These are phyloP conservation scores for Phytophthora colocasiae DNA, from an alignment of 352 stramenopile species.

Conservation along the genomic window DNA sequence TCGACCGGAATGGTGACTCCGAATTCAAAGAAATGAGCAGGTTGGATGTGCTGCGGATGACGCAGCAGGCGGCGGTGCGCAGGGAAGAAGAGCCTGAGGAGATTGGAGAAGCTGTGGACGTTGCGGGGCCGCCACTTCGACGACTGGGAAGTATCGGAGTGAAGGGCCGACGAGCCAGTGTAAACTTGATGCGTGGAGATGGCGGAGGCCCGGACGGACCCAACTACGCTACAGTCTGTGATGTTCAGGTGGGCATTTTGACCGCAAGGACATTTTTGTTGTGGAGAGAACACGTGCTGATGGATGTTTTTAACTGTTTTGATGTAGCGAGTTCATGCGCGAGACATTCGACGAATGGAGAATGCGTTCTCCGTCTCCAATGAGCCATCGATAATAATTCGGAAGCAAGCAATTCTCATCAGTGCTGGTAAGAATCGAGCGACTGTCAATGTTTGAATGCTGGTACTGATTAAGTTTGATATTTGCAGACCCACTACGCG, in stretches of 20 bases:
- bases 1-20: slow-evolving; percentile 58
- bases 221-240: slow-evolving; percentile 46
- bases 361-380: slow-evolving; percentile 79
- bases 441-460: background rate
- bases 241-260: slow-evolving; percentile 43
- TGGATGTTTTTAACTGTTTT: slow-evolving; percentile 3
- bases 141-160: slow-evolving; percentile 27
- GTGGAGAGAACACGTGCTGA: background rate
- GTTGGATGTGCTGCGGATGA: slow-evolving; percentile 62
- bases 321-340: slow-evolving; percentile 67
- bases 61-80: slow-evolving; percentile 52
- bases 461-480: slow-evolving; percentile 9
- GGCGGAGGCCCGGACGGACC: slow-evolving; percentile 17
- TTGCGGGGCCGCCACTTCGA: slow-evolving; percentile 16
- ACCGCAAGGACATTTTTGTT: background rate
- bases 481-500: slow-evolving; percentile 63
- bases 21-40: slow-evolving; percentile 66
- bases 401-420: slow-evolving; percentile 82
- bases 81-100: slow-evolving; percentile 28
- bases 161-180: slow-evolving; percentile 33
- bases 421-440: slow-evolving; percentile 53
- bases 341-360: slow-evolving; percentile 79
- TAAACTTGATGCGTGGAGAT: slow-evolving; percentile 31
- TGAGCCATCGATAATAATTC: slow-evolving; percentile 77
- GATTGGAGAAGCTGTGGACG: slow-evolving; percentile 18